Evolutionary conservation across 2,329 filamentous ascomycete species (phyloP).

Genomic region (Trichothecium roseum): DNA sequence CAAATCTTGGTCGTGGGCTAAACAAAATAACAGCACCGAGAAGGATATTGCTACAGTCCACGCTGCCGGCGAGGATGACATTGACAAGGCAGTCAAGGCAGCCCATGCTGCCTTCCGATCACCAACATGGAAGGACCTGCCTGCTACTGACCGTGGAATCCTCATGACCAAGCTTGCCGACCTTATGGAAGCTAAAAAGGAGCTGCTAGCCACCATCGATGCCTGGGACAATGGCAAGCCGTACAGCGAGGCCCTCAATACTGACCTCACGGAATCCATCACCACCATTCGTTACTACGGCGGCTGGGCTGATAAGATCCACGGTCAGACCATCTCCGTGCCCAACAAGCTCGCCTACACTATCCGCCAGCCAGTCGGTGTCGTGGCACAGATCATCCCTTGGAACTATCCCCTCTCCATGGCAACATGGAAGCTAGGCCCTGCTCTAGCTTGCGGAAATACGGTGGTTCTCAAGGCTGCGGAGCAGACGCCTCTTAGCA

Average conservation of each 20-base stretch:
- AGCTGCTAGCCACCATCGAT: conserved; percentile 37
- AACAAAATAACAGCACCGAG: conserved; percentile 8
- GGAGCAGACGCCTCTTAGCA: conserved; percentile 50
- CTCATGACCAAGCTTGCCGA: conserved; percentile 60
- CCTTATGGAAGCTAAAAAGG: conserved; percentile 52
- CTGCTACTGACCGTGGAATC: conserved; percentile 51
- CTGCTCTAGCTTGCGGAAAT: conserved; percentile 50
- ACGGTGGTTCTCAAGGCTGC: conserved; percentile 49
- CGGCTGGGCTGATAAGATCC: conserved; percentile 62
- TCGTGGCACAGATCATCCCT: conserved; percentile 58
- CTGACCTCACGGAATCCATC: conserved; percentile 37
- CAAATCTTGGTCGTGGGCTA: background rate
- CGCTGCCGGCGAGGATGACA: conserved; percentile 8
- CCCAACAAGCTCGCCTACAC: conserved; percentile 58
- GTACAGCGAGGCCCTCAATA: conserved; percentile 46
- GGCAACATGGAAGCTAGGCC: conserved; percentile 64
- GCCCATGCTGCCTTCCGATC: conserved; percentile 57
- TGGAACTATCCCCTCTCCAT: conserved; percentile 66
- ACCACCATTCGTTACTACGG: conserved; percentile 52
- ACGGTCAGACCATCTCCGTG: conserved; percentile 57
- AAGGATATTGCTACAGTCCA: conserved; percentile 8
- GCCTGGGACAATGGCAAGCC: conserved; percentile 72
- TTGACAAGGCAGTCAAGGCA: conserved; percentile 11
- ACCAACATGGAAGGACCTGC: conserved; percentile 54
- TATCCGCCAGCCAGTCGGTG: conserved; percentile 56